Evolutionary conservation across 2,329 filamentous ascomycete species (phyloP).

Genomic region (Fusarium udum): DNA sequence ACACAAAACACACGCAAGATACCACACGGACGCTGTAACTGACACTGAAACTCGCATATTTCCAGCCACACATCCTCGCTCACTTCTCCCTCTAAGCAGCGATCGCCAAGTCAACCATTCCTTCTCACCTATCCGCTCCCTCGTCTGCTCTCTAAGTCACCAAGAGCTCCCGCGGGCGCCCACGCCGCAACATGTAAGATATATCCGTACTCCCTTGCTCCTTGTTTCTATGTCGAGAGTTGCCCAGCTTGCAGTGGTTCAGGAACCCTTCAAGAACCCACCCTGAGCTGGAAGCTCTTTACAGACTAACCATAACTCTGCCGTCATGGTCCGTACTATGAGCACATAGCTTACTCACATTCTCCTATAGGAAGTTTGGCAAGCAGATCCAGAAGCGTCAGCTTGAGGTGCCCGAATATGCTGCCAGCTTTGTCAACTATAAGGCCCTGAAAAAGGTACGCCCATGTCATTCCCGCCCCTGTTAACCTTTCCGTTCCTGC

Average conservation of each 20-base stretch:
- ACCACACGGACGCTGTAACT: conserved; percentile 34
- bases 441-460: conserved; percentile 97
- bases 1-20: conserved; percentile 30
- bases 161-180: conserved; percentile 38
- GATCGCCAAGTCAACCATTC: conserved; percentile 11
- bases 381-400: conserved; percentile 99
- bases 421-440: conserved; percentile 98
- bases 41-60: conserved; percentile 37
- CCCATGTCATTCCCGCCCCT: conserved; percentile 27
- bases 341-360: conserved; percentile 21
- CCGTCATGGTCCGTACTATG: background rate
- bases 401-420: conserved; percentile 99
- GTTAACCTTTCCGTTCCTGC: conserved; percentile 33
- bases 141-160: conserved; percentile 30
- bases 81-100: conserved; percentile 9
- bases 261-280: conserved; percentile 6
- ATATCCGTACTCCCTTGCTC: conserved; percentile 9
- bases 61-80: conserved; percentile 33
- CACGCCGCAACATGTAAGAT: conserved; percentile 50
- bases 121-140: conserved; percentile 11
- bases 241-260: background rate
- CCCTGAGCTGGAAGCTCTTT: background rate
- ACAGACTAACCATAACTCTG: background rate
- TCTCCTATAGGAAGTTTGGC: conserved; percentile 87
- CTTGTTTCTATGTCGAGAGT: conserved; percentile 3